Conservation (phyloP, 1,284 basidiomycete genomes). For the Ceratobasidium papillatum region DNA sequence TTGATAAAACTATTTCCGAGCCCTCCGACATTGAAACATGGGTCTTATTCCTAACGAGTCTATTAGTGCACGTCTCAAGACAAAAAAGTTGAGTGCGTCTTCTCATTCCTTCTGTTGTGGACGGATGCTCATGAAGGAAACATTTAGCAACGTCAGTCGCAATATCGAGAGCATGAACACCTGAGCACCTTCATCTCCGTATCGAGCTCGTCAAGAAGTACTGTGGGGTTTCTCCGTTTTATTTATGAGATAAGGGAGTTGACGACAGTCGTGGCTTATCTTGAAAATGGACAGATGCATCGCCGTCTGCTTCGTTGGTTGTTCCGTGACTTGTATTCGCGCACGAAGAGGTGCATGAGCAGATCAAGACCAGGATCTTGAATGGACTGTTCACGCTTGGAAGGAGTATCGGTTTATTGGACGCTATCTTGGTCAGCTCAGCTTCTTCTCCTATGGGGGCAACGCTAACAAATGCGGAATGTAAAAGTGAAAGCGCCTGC, state of each 20-base stretch:
- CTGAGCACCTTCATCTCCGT: slow-evolving; percentile 95
- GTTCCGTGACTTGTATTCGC: slow-evolving; percentile 93
- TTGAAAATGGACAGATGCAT: slow-evolving; percentile 98
- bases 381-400: slow-evolving; percentile 98
- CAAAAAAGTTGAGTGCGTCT: slow-evolving; percentile 89
- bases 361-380: slow-evolving; percentile 92
- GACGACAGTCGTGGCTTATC: slow-evolving; percentile 64
- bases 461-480: slow-evolving; percentile 47
- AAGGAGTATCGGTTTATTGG: slow-evolving; percentile 98
- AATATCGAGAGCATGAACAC: slow-evolving; percentile 99
- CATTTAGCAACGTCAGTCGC: slow-evolving; percentile 98
- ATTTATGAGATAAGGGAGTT: slow-evolving; percentile 37
- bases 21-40: slow-evolving; percentile 89
- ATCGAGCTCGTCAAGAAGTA: slow-evolving; percentile 98
- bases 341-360: slow-evolving; percentile 95
- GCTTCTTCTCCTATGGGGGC: too few species aligned
- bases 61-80: slow-evolving; percentile 94
- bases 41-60: slow-evolving; percentile 97
- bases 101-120: not conserved
- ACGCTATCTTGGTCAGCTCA: slow-evolving; percentile 68
- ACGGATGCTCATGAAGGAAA: not conserved
- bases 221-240: slow-evolving; percentile 59
- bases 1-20: slow-evolving; percentile 96
- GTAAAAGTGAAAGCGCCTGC: slow-evolving; percentile 90
- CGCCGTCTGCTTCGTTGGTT: slow-evolving; percentile 98